phyloP scores from a whole-genome alignment of 2,329 filamentous ascomycete species.

The Penicillium sp. region DNA sequence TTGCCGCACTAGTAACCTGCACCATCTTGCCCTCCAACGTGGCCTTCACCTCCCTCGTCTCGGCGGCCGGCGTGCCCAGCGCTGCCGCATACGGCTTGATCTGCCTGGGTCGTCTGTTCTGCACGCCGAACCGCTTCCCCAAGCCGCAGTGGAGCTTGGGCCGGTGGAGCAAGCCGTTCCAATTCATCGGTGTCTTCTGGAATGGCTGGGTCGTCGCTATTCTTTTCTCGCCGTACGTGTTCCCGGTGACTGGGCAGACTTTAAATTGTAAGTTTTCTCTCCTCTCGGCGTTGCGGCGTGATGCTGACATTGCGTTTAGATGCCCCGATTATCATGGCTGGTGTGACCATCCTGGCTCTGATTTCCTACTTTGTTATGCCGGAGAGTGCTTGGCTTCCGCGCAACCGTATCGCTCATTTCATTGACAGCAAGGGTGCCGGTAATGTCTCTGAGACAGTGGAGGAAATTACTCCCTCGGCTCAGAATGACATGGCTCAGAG shows the following conservation, averaged over 20 bases:
- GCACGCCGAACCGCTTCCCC: slow-evolving; percentile 46
- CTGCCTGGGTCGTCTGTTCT: slow-evolving; percentile 50
- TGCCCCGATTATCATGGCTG: slow-evolving; percentile 55
- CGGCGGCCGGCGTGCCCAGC: slow-evolving; percentile 55
- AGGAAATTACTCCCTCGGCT: slow-evolving; percentile 23
- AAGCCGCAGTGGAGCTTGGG: slow-evolving; percentile 48
- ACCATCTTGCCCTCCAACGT: slow-evolving; percentile 59
- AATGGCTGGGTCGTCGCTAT: slow-evolving; percentile 54
- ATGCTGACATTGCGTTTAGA: slow-evolving; percentile 30
- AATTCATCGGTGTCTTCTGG: slow-evolving; percentile 52
- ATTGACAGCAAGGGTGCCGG: slow-evolving; percentile 40
- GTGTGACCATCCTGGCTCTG: slow-evolving; percentile 52
- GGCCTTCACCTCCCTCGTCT: slow-evolving; percentile 57
- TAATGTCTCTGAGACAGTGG: slow-evolving; percentile 27
- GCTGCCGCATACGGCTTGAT: slow-evolving; percentile 56
- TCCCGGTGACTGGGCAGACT: slow-evolving; percentile 46
- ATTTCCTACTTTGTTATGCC: slow-evolving; percentile 54
- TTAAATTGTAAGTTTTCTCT: slow-evolving; percentile 45
- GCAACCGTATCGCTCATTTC: slow-evolving; percentile 47
- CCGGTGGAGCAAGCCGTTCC: slow-evolving; percentile 49
- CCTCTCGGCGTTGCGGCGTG: no score
- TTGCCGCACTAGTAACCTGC: slow-evolving; percentile 58
- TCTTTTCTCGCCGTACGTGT: slow-evolving; percentile 51
- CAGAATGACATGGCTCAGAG: slow-evolving; percentile 5
- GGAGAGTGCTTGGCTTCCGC: slow-evolving; percentile 50